phyloP scores from a whole-genome alignment of 2,329 filamentous ascomycete genomes.

The Trichoderma koningiopsis region DNA sequence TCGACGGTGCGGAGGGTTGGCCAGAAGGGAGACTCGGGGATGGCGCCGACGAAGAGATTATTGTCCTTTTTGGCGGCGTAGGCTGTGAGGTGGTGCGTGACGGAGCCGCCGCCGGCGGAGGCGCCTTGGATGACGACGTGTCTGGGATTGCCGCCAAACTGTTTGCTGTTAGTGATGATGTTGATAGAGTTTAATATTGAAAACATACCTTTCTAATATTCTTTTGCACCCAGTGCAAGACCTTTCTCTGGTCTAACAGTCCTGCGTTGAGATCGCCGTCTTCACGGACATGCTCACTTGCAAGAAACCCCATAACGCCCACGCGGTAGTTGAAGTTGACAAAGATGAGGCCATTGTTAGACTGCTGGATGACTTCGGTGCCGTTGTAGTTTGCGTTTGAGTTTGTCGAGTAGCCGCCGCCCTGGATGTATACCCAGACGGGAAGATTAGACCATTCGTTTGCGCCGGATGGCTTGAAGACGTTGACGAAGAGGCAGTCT shows the following conservation, averaged over 20 bases:
- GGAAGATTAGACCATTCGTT: conserved; percentile 38
- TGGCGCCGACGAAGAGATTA: conserved; percentile 49
- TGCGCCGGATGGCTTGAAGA: conserved; percentile 47
- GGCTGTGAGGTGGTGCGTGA: conserved; percentile 55
- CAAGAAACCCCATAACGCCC: conserved; percentile 63
- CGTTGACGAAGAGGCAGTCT: conserved; percentile 53
- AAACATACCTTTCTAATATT: conserved; percentile 54
- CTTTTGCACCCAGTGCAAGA: conserved; percentile 62
- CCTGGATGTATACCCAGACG: conserved; percentile 47
- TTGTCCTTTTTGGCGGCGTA: conserved; percentile 48
- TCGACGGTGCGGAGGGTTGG: conserved; percentile 48
- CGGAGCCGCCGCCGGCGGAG: conserved; percentile 63
- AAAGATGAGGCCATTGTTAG: conserved; percentile 51
- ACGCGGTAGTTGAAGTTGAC: conserved; percentile 67
- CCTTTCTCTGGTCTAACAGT: conserved; percentile 62
- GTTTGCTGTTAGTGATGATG: not conserved
- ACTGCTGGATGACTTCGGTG: conserved; percentile 48
- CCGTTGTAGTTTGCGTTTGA: conserved; percentile 57
- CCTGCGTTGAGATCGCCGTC: conserved; percentile 65
- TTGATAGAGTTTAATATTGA: too few relatives aligned
- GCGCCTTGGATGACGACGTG: conserved; percentile 63
- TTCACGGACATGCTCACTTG: conserved; percentile 55
- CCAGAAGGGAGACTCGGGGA: conserved; percentile 53
- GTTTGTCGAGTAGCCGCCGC: conserved; percentile 51
- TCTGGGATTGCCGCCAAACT: conserved; percentile 60